Percentiles rank a stretch among this genome's conserved stretches.
Evolutionary conservation across 1,284 basidiomycete genomes (phyloP).

Genomic region (Phellopilus nigrolimitatus): DNA sequence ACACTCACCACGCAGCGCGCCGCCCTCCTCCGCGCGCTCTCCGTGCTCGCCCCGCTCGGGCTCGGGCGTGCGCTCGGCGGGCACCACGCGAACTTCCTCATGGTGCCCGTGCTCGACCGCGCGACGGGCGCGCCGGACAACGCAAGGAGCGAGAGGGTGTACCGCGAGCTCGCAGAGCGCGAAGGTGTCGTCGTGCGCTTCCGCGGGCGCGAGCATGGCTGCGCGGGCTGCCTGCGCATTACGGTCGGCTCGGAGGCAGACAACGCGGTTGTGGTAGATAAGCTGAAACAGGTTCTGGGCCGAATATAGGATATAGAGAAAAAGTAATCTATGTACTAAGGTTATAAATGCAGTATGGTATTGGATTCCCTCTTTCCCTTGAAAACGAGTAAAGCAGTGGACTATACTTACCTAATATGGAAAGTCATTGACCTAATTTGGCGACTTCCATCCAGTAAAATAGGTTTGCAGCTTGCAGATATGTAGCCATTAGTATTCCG

Average conservation of each 20-base stretch:
- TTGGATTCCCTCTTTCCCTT: no score
- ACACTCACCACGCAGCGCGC: slow-evolving; percentile 59
- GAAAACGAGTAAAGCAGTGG: no score
- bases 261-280: slow-evolving; percentile 52
- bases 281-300: slow-evolving; percentile 43
- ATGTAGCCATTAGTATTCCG: no score
- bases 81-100: slow-evolving; percentile 89
- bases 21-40: slow-evolving; percentile 47
- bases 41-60: slow-evolving; percentile 43
- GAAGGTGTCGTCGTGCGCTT: slow-evolving; percentile 89
- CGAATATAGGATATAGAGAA: slow-evolving; percentile 10
- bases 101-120: slow-evolving; percentile 72
- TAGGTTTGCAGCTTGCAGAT: no score
- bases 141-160: slow-evolving; percentile 62
- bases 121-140: slow-evolving; percentile 57
- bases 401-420: no score
- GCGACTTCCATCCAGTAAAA: no score
- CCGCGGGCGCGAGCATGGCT: slow-evolving; percentile 84
- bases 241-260: slow-evolving; percentile 88
- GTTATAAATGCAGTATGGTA: no score
- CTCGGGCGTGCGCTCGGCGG: slow-evolving; percentile 75
- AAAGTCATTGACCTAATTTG: no score
- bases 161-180: slow-evolving; percentile 83
- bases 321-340: no score
- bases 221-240: slow-evolving; percentile 83